These are phyloP conservation scores for Epichloe hybrida DNA, from an alignment of 2,329 filamentous ascomycete species.

Conservation along the genomic window DNA sequence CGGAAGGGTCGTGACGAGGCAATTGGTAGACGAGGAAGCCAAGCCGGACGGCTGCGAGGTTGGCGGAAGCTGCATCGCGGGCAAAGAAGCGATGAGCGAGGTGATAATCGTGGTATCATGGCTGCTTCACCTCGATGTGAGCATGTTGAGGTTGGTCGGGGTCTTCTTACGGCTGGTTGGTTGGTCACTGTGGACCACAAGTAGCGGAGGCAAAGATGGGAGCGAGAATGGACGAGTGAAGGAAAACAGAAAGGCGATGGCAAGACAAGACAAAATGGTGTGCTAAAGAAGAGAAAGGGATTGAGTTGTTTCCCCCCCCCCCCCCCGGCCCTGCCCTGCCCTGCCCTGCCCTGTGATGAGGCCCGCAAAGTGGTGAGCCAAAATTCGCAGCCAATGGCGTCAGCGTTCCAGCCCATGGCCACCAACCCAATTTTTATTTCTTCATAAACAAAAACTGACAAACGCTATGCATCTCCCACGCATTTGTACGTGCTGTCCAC, in stretches of 20 bases:
- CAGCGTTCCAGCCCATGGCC: slow-evolving; percentile 4
- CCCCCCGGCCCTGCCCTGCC: too few species aligned
- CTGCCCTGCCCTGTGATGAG: too few species aligned
- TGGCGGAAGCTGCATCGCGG: slow-evolving; percentile 16
- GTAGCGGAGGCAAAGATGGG: too few species aligned
- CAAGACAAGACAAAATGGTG: too few species aligned
- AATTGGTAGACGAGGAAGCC: slow-evolving; percentile 15
- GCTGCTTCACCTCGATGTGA: slow-evolving; percentile 3
- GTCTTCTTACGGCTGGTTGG: not conserved
- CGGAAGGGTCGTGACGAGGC: slow-evolving; percentile 17
- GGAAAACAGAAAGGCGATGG: too few species aligned
- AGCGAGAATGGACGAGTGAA: too few species aligned
- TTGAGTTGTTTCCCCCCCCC: too few species aligned
- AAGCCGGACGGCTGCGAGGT: slow-evolving; percentile 14
- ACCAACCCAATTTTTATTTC: not conserved
- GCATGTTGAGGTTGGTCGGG: not conserved
- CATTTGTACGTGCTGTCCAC: too few species aligned
- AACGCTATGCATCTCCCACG: not conserved
- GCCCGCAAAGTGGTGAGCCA: not conserved
- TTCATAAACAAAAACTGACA: not conserved
- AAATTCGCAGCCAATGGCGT: slow-evolving; percentile 5
- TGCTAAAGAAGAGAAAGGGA: too few species aligned
- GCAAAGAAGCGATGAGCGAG: slow-evolving; percentile 19
- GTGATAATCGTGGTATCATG: slow-evolving; percentile 25
- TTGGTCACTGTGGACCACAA: not conserved